Base-by-base conservation (phyloP, 306 rosid species). In the Crataegus laevigata region DNA sequence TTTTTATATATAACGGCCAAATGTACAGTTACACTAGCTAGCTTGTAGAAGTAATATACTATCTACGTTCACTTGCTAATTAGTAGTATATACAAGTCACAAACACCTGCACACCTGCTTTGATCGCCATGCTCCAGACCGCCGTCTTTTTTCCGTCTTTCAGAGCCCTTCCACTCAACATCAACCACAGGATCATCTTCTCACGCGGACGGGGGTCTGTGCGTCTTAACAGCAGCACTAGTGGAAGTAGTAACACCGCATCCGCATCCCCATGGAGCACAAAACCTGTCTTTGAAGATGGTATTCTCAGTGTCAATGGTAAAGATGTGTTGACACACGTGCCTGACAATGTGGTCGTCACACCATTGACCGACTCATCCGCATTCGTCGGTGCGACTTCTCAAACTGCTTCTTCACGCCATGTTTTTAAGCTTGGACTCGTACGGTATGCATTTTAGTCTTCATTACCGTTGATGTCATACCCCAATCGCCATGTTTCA, bases 361-460 rank as follows among this genome's bases (percentile, higher is more conserved):
- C 85, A 2, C 85, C 85, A 9, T 30, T 69, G 50, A 70, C 85
- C 17, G 36, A 78, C 58, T 82, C 85, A 18, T 78, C 85, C 0
- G 82, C 82, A 18, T 82, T 82, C 29, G 79, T 82, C 10, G 85
- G 85, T 55, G 85, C 82, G 58, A 68, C 85, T 32, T 69, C 85
- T 6, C 11, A 6, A 7, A 66, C 70, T 28, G 68, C 69, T 22
- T 54, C 70, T 43, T 69, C 85, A 55, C 74, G 85, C 62, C 85
- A 61, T 26, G 82, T 82, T 45, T 82, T 78, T 54, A 82, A 82
- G 79, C 82, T 82, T 54, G 85, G 85, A 36, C 73, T 68, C 29
- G 17, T 82, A 42, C 54, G 75, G 85, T 81, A 71, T 19, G 36
- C 26, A n/a, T 32, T n/a, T 78, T 52, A 24, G 63, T 8, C 45